A percentile compares a stretch with the other conserved stretches of the same genome.
Conservation (phyloP, 2,329 filamentous ascomycete genomes). For the Aspergillus cejpii region DNA sequence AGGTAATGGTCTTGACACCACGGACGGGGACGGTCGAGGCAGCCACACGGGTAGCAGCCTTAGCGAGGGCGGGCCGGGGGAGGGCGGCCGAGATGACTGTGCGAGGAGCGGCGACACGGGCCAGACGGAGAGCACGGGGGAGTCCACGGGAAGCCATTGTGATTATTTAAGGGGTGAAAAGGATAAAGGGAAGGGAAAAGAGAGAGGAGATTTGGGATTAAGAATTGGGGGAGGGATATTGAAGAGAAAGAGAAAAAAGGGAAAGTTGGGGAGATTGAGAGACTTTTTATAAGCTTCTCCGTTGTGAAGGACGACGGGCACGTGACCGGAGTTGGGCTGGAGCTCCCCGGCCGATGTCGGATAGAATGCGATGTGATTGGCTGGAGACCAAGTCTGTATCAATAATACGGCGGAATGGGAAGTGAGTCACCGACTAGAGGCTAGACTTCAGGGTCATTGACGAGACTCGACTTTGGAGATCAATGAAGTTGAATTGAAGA, state of each 20-base stretch:
- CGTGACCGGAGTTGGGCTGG: conserved; percentile 25
- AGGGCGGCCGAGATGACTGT: conserved; percentile 54
- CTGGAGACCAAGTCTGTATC: too few species aligned
- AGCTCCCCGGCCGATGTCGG: conserved; percentile 28
- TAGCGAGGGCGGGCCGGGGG: conserved; percentile 44
- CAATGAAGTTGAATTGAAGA: too few species aligned
- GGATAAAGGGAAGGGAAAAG: conserved; percentile 11
- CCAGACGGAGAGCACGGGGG: conserved; percentile 54
- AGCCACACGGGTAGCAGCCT: conserved; percentile 41
- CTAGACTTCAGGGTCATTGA: too few species aligned
- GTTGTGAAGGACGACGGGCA: conserved; percentile 14
- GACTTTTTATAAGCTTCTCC: conserved; percentile 19
- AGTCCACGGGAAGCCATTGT: conserved; percentile 46
- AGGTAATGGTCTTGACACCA: conserved; percentile 98
- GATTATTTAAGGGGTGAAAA: conserved; percentile 14
- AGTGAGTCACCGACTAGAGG: too few species aligned
- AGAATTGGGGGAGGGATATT: conserved; percentile 3
- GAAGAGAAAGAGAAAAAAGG: conserved; percentile 2
- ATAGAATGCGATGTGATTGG: background rate
- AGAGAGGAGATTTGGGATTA: conserved; percentile 10
- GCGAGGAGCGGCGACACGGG: conserved; percentile 50
- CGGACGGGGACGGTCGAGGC: conserved; percentile 48
- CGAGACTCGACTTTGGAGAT: too few species aligned
- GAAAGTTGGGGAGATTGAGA: conserved; percentile 2
- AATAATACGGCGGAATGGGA: too few species aligned